Evolutionary conservation across 2,329 filamentous ascomycete genomes (phyloP).

Genomic region (Helotiales sp.): DNA sequence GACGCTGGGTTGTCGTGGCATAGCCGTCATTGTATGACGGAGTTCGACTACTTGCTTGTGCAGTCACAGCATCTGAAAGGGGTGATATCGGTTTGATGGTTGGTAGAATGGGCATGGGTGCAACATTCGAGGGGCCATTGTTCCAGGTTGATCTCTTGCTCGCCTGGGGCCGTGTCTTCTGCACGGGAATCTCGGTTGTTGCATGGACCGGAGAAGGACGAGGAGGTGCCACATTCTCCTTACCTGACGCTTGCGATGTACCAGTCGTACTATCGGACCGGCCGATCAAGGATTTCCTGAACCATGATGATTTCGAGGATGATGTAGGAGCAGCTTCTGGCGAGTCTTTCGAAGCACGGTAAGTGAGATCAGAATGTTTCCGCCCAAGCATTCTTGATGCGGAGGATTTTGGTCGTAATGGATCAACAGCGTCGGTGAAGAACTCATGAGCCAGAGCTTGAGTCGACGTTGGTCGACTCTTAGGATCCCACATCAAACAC

Average conservation of each 20-base stretch:
- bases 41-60: constrained; percentile 73
- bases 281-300: constrained; percentile 89
- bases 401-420: constrained; percentile 86
- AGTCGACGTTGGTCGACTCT: constrained; percentile 82
- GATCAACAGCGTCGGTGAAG: constrained; percentile 89
- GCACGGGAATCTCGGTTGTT: constrained; percentile 43
- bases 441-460: constrained; percentile 97
- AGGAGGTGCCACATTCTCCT: constrained; percentile 45
- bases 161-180: constrained; percentile 50
- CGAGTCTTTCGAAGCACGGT: constrained; percentile 65
- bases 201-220: constrained; percentile 47
- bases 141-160: constrained; percentile 93
- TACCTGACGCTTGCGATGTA: constrained; percentile 47
- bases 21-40: constrained; percentile 54
- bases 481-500: constrained; percentile 99
- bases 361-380: constrained; percentile 82
- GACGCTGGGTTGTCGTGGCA: constrained; percentile 39
- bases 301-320: constrained; percentile 90
- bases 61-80: constrained; percentile 90
- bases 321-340: constrained; percentile 55
- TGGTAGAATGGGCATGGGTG: constrained; percentile 93
- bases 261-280: constrained; percentile 69
- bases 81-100: constrained; percentile 94
- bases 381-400: constrained; percentile 80
- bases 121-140: constrained; percentile 75